phyloP scores from a whole-genome alignment of 108 stramenopile species.

The Skeletonema tropicum region DNA sequence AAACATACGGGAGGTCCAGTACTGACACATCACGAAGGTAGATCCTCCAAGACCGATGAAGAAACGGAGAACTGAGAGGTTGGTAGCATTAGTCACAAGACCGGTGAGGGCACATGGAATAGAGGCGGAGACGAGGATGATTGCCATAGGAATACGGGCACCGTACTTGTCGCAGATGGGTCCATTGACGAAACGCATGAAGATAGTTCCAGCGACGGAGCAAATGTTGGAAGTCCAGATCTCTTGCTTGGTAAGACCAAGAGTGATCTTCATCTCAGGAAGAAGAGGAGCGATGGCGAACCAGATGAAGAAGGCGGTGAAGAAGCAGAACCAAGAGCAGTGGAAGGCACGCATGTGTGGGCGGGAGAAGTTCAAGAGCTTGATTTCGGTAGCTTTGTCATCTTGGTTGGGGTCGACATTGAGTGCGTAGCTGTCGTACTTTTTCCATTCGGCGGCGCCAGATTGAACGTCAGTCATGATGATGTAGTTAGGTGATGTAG shows the following conservation, averaged over 20 bases:
- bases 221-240: constrained; percentile 79
- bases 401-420: constrained; percentile 76
- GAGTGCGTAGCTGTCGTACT: constrained; percentile 63
- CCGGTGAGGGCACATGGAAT: constrained; percentile 80
- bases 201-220: constrained; percentile 70
- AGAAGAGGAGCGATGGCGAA: constrained; percentile 87
- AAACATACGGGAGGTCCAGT: constrained; percentile 79
- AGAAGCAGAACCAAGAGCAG: constrained; percentile 79
- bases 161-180: constrained; percentile 86
- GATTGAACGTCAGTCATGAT: background rate
- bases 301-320: constrained; percentile 88
- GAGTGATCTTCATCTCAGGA: constrained; percentile 60
- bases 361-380: constrained; percentile 55
- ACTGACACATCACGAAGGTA: constrained; percentile 78
- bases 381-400: constrained; percentile 77
- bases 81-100: constrained; percentile 56
- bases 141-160: constrained; percentile 68
- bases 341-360: constrained; percentile 91
- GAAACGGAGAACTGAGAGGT: constrained; percentile 62
- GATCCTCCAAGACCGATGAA: constrained; percentile 73
- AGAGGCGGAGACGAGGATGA: constrained; percentile 54
- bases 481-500: background rate
- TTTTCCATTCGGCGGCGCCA: constrained; percentile 40
- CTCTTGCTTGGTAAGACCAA: constrained; percentile 68
- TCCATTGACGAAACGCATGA: constrained; percentile 75